Base-by-base conservation (phyloP, 208 protist species). In the Crithidia sp. region DNA sequence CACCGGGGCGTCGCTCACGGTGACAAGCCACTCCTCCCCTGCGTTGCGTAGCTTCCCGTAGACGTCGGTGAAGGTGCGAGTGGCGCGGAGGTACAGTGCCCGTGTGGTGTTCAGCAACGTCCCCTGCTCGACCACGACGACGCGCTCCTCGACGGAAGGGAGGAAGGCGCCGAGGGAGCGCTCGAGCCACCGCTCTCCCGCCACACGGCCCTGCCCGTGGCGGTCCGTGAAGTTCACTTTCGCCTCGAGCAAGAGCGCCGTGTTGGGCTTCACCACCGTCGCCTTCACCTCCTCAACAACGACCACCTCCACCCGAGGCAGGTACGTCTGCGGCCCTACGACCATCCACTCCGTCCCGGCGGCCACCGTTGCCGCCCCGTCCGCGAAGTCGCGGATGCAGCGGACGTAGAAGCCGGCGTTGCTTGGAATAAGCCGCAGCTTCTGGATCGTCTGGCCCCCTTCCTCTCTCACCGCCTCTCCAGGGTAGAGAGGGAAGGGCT, bases 401-500 rank as follows among this genome's bases (percentile, higher is more conserved):
- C 84, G 83, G 5, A 98, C 85, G 59, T 95, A 85, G 28, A 97
- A 86, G 17, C 93, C 97, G 9, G 55, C 77, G 81, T 98, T 96
- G 44, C 77, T 59, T 37, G 84, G 56, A 43, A 98, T 94, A 13
- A 97, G 80, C 41, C 68, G 59, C 40, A 98, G 70, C 68, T 94
- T 93, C 19, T 84, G 74, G 8, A 95, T 68, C 55, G 67, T 77
- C 43, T 86, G 6, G 13, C 58, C 82, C 5, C 84, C 60, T 41
- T 71, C 65, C 28, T 61, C 45, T 54, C 82, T 73, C 16, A 97
- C 63, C 14, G 71, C 50, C 79, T 98, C 95, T 14, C 93, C 96
- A 9, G 97, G 97, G 67, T 97, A 91, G 13, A 98, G 82, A 12
- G 96, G 92, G 74, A 99, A 98, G 14, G 94, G 96, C n/a, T 98